These are phyloP conservation scores for Cordyceps javanica DNA, from an alignment of 2,329 filamentous ascomycete species.

Conservation along the genomic window DNA sequence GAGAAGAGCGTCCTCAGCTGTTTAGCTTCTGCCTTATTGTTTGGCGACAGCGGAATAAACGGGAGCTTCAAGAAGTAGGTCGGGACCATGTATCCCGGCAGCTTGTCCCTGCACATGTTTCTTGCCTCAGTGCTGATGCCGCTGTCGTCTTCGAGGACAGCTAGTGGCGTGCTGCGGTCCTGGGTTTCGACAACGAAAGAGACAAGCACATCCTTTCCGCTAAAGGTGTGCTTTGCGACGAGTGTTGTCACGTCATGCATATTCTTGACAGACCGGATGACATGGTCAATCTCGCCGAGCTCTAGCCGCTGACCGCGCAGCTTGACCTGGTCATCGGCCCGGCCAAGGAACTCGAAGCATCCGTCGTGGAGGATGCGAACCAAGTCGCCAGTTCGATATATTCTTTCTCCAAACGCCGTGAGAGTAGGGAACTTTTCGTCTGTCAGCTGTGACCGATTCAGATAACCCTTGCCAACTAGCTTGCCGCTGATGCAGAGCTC, in stretches of 20 bases:
- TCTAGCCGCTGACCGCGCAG: constrained; percentile 84
- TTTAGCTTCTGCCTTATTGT: constrained; percentile 83
- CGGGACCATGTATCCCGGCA: constrained; percentile 87
- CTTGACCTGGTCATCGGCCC: constrained; percentile 89
- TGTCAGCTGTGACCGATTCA: constrained; percentile 75
- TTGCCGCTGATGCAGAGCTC: constrained; percentile 85
- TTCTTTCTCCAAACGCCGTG: constrained; percentile 46
- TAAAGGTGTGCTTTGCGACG: constrained; percentile 61
- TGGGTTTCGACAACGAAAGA: constrained; percentile 54
- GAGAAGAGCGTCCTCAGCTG: constrained; percentile 61
- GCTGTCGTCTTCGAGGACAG: constrained; percentile 24
- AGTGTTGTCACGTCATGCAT: constrained; percentile 70
- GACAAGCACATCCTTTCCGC: constrained; percentile 76
- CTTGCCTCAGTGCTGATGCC: constrained; percentile 42
- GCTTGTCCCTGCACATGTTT: constrained; percentile 58
- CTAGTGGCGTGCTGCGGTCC: constrained; percentile 14
- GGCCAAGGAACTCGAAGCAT: constrained; percentile 80
- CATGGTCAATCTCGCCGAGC: constrained; percentile 84
- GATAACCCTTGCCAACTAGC: constrained; percentile 83
- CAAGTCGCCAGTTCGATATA: constrained; percentile 86
- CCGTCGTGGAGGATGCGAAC: constrained; percentile 75
- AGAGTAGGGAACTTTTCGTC: constrained; percentile 67
- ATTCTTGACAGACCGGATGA: constrained; percentile 55
- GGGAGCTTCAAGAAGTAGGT: constrained; percentile 71
- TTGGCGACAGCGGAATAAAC: constrained; percentile 71